Conservation (phyloP, 805 yeast genomes). For the Lachancea sp. region DNA sequence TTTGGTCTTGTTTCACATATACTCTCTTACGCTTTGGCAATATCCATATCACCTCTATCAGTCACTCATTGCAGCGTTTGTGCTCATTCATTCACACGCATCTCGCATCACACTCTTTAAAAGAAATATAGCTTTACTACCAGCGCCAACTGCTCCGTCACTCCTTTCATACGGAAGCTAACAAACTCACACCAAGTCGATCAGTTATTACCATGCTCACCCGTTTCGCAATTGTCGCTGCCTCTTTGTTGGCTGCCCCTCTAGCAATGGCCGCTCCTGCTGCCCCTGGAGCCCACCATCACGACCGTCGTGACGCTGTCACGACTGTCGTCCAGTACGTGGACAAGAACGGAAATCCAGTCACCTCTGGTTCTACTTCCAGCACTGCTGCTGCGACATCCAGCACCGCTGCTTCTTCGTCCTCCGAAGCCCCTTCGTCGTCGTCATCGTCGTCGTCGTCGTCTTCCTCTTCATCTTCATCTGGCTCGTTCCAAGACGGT, state of each 20-base stretch:
- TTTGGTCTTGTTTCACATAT: too few relatives aligned
- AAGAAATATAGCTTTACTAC: neutral
- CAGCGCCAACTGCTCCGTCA: constrained; percentile 2
- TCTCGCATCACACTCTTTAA: neutral
- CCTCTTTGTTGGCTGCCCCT: constrained; percentile 1
- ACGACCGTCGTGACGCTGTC: constrained; percentile 27
- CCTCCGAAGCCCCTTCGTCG: constrained; percentile 12
- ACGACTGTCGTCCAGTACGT: constrained; percentile 30
- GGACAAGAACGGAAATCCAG: constrained; percentile 27
- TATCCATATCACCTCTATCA: too few relatives aligned
- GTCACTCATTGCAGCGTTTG: neutral
- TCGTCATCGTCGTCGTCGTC: constrained; percentile 23
- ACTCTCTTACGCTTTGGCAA: too few relatives aligned
- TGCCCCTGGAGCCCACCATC: constrained; percentile 23
- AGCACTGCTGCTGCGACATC: constrained; percentile 16
- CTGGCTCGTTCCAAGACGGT: constrained; percentile 68
- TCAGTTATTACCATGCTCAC: constrained; percentile 4
- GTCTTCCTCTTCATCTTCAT: constrained; percentile 11
- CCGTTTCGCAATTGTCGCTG: constrained; percentile 1
- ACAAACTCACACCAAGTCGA: neutral
- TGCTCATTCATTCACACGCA: neutral
- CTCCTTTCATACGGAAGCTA: constrained; percentile 8
- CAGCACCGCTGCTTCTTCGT: constrained; percentile 23
- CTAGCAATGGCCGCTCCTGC: constrained; percentile 23
- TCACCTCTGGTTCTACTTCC: constrained; percentile 12